Conservation (phyloP, 495 filamentous ascomycete species). For the Lentithecium fluviatile region DNA sequence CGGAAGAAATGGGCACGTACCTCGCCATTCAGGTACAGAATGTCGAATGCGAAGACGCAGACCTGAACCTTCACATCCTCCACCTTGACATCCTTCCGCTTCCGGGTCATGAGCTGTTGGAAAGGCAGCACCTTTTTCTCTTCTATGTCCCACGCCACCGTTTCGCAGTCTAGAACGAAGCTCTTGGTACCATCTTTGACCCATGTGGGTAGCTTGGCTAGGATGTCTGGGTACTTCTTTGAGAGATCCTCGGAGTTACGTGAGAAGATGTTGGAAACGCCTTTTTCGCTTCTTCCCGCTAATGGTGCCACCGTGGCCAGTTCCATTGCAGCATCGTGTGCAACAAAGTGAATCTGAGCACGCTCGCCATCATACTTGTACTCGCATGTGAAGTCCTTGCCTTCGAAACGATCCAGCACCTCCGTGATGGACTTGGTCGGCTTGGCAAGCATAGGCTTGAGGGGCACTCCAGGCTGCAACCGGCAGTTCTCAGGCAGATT, state of each 20-base stretch:
- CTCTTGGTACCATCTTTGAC: constrained; percentile 84
- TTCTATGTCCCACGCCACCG: constrained; percentile 90
- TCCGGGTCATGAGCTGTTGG: constrained; percentile 96
- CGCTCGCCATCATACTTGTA: constrained; percentile 98
- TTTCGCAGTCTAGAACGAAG: constrained; percentile 97
- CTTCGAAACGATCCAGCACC: constrained; percentile 94
- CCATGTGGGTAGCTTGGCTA: constrained; percentile 83
- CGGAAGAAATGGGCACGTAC: constrained; percentile 43
- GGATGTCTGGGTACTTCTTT: constrained; percentile 95
- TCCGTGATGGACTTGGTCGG: constrained; percentile 99
- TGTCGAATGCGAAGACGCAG: constrained; percentile 95
- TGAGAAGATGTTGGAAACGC: constrained; percentile 88
- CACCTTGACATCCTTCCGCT: constrained; percentile 94
- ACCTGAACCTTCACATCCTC: constrained; percentile 97
- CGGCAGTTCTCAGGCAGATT: constrained; percentile 82
- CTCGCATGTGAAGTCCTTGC: constrained; percentile 93
- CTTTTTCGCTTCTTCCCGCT: constrained; percentile 58
- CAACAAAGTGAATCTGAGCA: constrained; percentile 95
- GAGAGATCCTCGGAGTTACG: constrained; percentile 94
- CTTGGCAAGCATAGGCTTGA: constrained; percentile 98
- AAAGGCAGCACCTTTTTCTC: constrained; percentile 96
- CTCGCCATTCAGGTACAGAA: constrained; percentile 92
- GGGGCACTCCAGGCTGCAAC: constrained; percentile 85
- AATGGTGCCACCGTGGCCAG: constrained; percentile 55
- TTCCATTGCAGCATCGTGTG: constrained; percentile 70